Evolutionary conservation across 2,329 filamentous ascomycete species (phyloP).

Genomic region (Myriangium duriaei): DNA sequence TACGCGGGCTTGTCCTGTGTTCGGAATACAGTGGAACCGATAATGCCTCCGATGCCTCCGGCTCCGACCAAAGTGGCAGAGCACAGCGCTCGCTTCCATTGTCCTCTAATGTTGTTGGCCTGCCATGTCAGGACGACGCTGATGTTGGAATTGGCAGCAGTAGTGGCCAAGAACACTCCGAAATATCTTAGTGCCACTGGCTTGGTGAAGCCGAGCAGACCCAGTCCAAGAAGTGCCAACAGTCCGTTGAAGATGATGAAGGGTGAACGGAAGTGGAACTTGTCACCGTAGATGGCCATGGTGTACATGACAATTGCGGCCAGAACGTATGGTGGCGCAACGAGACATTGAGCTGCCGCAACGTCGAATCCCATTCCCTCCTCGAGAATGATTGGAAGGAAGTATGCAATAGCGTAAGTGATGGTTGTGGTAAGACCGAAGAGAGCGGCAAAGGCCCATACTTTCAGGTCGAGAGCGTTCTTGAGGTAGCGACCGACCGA

Average conservation of each 20-base stretch:
- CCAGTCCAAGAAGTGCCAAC: conserved; percentile 51
- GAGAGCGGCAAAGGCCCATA: conserved; percentile 42
- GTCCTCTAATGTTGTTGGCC: conserved; percentile 74
- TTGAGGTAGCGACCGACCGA: conserved; percentile 24
- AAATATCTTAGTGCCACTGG: conserved; percentile 47
- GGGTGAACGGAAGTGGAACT: conserved; percentile 52
- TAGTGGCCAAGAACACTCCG: conserved; percentile 7
- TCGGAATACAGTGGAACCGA: conserved; percentile 60
- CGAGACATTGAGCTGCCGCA: conserved; percentile 54
- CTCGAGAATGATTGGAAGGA: conserved; percentile 61
- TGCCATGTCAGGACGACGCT: conserved; percentile 64
- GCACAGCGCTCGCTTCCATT: conserved; percentile 75
- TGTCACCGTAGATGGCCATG: conserved; percentile 53
- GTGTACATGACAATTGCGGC: conserved; percentile 50
- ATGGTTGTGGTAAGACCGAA: conserved; percentile 51
- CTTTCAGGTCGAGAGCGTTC: conserved; percentile 36
- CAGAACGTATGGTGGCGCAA: conserved; percentile 56
- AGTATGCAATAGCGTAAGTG: conserved; percentile 51
- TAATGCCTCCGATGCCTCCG: conserved; percentile 68
- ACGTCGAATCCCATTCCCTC: conserved; percentile 51
- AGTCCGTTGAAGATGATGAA: conserved; percentile 54
- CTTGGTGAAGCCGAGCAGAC: conserved; percentile 57
- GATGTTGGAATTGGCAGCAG: conserved; percentile 39
- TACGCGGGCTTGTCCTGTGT: conserved; percentile 27
- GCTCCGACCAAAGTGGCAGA: conserved; percentile 63